These are phyloP conservation scores for Phytopythium litorale DNA, from an alignment of 352 stramenopile genomes.

Conservation along the genomic window DNA sequence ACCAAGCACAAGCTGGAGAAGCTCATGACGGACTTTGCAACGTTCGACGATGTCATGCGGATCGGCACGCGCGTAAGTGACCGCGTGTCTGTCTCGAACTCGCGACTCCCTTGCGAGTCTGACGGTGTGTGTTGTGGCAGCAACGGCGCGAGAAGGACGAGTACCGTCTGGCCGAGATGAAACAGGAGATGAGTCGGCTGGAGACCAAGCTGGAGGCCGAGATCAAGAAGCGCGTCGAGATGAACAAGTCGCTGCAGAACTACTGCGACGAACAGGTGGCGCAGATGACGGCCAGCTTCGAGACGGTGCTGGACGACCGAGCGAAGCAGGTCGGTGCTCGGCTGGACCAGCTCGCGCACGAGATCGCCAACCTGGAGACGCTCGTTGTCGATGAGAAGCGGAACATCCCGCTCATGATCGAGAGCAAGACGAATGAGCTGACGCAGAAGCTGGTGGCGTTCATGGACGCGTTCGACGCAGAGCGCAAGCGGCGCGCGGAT, in stretches of 20 bases:
- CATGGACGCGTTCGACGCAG: slow-evolving; percentile 87
- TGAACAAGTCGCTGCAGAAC: slow-evolving; percentile 91
- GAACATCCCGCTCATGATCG: slow-evolving; percentile 89
- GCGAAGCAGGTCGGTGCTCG: slow-evolving; percentile 69
- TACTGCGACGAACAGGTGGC: slow-evolving; percentile 88
- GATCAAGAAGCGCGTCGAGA: slow-evolving; percentile 93
- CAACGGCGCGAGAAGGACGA: slow-evolving; percentile 93
- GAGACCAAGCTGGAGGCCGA: slow-evolving; percentile 91
- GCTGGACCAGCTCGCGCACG: slow-evolving; percentile 61
- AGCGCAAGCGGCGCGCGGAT: slow-evolving; percentile 73
- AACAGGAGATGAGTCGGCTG: slow-evolving; percentile 87
- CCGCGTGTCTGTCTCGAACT: not conserved
- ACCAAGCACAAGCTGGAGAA: slow-evolving; percentile 82
- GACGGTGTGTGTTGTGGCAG: slow-evolving; percentile 17
- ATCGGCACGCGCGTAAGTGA: slow-evolving; percentile 63
- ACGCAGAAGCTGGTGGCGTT: slow-evolving; percentile 85
- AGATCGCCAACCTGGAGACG: slow-evolving; percentile 77
- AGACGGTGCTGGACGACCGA: slow-evolving; percentile 76
- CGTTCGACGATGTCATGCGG: slow-evolving; percentile 86
- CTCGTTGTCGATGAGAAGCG: slow-evolving; percentile 86
- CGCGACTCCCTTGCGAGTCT: not conserved
- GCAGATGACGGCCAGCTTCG: slow-evolving; percentile 79
- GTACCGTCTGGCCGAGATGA: slow-evolving; percentile 90
- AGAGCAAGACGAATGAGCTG: slow-evolving; percentile 86
- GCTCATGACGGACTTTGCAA: slow-evolving; percentile 83